phyloP scores from a whole-genome alignment of 805 yeast genomes.

The Kuraishia cidri region DNA sequence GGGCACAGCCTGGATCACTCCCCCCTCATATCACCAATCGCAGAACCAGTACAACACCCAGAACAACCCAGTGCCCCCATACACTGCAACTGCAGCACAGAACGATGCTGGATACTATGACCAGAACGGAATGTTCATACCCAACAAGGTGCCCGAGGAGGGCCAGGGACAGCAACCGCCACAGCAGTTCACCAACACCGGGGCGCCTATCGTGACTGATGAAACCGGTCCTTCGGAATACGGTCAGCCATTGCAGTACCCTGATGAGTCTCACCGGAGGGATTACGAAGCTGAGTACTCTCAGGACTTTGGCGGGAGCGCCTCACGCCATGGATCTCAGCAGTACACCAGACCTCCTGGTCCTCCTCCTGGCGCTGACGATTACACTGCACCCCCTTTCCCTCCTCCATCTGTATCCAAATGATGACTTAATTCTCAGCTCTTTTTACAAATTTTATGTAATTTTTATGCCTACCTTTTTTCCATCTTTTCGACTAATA shows the following conservation, averaged over 20 bases:
- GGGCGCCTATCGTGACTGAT: too few species aligned
- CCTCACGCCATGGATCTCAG: too few species aligned
- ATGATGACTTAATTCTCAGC: too few species aligned
- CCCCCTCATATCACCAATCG: constrained; percentile 67
- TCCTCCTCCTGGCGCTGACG: constrained; percentile 1
- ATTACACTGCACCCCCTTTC: background rate
- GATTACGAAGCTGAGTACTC: too few species aligned
- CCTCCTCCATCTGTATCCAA: too few species aligned
- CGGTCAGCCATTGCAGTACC: too few species aligned
- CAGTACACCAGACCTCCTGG: constrained; percentile 1
- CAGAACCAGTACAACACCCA: constrained; percentile 39
- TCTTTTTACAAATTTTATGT: background rate
- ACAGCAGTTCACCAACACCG: background rate
- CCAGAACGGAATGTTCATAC: constrained; percentile 37
- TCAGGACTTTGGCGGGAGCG: too few species aligned
- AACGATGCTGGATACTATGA: constrained; percentile 76
- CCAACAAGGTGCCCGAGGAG: constrained; percentile 2
- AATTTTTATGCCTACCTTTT: background rate
- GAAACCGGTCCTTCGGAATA: too few species aligned
- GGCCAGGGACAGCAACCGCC: constrained; percentile 1
- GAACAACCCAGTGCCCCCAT: constrained; percentile 52
- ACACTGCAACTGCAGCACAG: constrained; percentile 57
- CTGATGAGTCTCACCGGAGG: too few species aligned
- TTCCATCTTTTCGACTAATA: too few species aligned
- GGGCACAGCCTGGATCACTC: constrained; percentile 84